phyloP scores from a whole-genome alignment of 2,329 filamentous ascomycete genomes.

The Alternaria hordeiaustralica region DNA sequence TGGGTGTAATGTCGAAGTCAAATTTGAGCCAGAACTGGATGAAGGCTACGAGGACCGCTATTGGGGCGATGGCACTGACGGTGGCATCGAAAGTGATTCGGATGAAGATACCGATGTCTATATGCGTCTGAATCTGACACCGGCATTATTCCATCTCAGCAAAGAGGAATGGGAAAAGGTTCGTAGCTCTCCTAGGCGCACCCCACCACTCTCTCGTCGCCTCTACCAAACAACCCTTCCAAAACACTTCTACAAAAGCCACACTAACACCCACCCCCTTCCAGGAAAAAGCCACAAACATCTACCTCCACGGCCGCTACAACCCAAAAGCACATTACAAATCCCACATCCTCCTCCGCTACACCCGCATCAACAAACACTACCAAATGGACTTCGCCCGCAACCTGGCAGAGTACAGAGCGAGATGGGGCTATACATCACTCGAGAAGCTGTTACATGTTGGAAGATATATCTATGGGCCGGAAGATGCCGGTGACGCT shows the following conservation, averaged over 20 bases:
- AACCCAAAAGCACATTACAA: not conserved
- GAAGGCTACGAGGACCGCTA: no score
- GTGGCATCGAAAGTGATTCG: no score
- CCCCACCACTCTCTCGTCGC: no score
- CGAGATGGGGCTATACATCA: not conserved
- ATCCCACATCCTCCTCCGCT: not conserved
- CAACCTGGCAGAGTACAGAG: accelerated
- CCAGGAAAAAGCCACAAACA: not conserved
- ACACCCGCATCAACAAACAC: not conserved
- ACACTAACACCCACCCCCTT: not conserved
- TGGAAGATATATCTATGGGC: no score
- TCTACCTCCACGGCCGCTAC: not conserved
- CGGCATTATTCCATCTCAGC: not conserved
- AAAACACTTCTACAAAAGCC: no score
- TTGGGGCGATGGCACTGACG: no score
- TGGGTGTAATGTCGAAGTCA: not conserved
- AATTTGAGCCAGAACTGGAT: no score
- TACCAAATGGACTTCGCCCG: not conserved
- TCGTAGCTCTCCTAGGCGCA: not conserved
- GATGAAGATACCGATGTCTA: no score
- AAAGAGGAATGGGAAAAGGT: not conserved
- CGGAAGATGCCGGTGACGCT: no score
- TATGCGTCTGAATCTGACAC: no score
- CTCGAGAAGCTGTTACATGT: not conserved
- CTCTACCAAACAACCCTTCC: no score